phyloP scores from a whole-genome alignment of 75 land plant genomes.

The Pinus taeda region DNA sequence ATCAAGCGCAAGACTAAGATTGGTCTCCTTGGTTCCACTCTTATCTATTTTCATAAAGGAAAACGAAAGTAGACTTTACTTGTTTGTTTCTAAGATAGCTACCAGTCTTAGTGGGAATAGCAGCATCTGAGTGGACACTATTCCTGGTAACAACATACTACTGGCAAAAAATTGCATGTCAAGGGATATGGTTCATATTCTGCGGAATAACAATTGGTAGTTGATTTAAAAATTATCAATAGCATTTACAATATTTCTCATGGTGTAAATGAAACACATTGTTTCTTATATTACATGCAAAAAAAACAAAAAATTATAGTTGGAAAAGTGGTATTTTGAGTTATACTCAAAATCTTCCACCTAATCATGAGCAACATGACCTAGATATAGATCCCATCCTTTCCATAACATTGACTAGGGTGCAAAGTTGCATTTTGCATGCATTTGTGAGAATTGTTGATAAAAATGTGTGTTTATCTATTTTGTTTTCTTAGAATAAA shows the following conservation, averaged over 20 bases:
- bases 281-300: background rate
- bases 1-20: too few species aligned
- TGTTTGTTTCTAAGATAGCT: too few species aligned
- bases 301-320: background rate
- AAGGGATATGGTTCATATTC: too few species aligned
- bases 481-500: background rate
- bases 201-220: too few species aligned
- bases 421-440: background rate
- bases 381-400: background rate
- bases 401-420: background rate
- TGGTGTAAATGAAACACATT: background rate
- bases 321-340: background rate
- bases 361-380: background rate
- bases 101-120: too few species aligned
- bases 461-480: background rate
- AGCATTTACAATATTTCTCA: too few species aligned
- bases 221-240: too few species aligned
- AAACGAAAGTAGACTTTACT: too few species aligned
- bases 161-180: too few species aligned
- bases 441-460: background rate
- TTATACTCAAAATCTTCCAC: background rate
- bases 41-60: too few species aligned
- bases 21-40: too few species aligned
- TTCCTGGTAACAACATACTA: background rate
- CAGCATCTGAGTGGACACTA: too few species aligned